phyloP scores from a whole-genome alignment of 768 basidiomycete genomes.

The Tylopilus intermedius region DNA sequence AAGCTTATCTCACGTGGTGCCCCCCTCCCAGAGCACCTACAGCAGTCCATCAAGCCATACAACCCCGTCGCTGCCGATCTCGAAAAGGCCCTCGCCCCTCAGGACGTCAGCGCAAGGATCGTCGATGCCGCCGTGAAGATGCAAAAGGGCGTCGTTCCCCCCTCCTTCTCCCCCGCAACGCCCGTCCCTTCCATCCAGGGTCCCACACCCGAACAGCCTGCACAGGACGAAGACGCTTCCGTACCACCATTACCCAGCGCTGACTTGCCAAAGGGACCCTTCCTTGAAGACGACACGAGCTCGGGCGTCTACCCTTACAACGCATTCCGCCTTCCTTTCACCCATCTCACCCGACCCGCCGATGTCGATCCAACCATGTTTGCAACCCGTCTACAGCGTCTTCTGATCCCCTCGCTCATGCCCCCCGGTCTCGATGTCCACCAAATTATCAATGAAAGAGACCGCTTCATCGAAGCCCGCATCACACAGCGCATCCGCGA shows the following conservation, averaged over 20 bases:
- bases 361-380: slow-evolving; percentile 58
- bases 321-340: slow-evolving; percentile 79
- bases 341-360: slow-evolving; percentile 64
- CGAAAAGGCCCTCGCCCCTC: slow-evolving; percentile 58
- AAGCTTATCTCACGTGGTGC: slow-evolving; percentile 62
- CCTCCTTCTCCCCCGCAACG: slow-evolving; percentile 22
- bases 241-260: slow-evolving; percentile 32
- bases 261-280: slow-evolving; percentile 67
- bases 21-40: slow-evolving; percentile 64
- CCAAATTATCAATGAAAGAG: slow-evolving; percentile 85
- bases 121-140: slow-evolving; percentile 74
- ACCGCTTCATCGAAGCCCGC: slow-evolving; percentile 84
- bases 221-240: slow-evolving; percentile 54
- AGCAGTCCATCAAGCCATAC: slow-evolving; percentile 63
- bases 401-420: slow-evolving; percentile 85
- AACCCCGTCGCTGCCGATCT: slow-evolving; percentile 58
- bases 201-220: slow-evolving; percentile 28
- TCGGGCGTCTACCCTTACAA: slow-evolving; percentile 92
- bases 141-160: slow-evolving; percentile 46
- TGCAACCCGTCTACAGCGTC: slow-evolving; percentile 70
- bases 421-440: slow-evolving; percentile 91
- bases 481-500: slow-evolving; percentile 86
- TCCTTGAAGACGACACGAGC: slow-evolving; percentile 72
- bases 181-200: slow-evolving; percentile 17
- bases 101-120: slow-evolving; percentile 57